Conservation (phyloP, 2,329 filamentous ascomycete genomes). For the Diaporthe sp. region DNA sequence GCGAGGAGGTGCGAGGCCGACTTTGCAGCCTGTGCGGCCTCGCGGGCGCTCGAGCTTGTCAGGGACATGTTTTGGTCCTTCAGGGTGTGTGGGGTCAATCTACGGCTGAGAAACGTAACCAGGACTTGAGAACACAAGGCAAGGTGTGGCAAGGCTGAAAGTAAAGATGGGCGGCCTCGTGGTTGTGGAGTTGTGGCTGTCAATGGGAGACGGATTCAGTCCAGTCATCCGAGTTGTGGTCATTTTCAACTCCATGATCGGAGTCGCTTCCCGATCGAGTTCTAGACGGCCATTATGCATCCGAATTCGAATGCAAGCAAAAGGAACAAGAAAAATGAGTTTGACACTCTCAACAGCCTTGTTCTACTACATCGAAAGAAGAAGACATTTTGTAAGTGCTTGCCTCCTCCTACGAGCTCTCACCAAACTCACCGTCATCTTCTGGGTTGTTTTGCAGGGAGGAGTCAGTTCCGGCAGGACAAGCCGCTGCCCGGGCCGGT, state of each 20-base stretch:
- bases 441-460: background rate
- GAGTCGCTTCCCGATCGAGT: constrained; percentile 29
- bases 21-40: constrained; percentile 84
- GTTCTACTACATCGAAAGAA: background rate
- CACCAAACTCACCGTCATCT: background rate
- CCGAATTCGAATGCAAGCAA: background rate
- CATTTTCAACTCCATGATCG: constrained; percentile 36
- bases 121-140: background rate
- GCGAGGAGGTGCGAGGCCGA: constrained; percentile 86
- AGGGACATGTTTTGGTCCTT: constrained; percentile 77
- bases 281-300: background rate
- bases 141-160: background rate
- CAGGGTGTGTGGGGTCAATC: background rate
- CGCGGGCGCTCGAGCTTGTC: constrained; percentile 84
- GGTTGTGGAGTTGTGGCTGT: constrained; percentile 11
- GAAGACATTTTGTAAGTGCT: background rate
- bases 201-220: background rate
- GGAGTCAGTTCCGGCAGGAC: constrained; percentile 21
- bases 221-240: background rate
- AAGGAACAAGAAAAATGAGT: too few relatives aligned
- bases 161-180: constrained; percentile 2
- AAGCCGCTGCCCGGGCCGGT: constrained; percentile 20
- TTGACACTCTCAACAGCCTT: background rate
- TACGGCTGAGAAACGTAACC: background rate
- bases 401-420: background rate